Evolutionary conservation across 345 rosid species (phyloP).

Genomic region (Xanthoceras sorbifolium): DNA sequence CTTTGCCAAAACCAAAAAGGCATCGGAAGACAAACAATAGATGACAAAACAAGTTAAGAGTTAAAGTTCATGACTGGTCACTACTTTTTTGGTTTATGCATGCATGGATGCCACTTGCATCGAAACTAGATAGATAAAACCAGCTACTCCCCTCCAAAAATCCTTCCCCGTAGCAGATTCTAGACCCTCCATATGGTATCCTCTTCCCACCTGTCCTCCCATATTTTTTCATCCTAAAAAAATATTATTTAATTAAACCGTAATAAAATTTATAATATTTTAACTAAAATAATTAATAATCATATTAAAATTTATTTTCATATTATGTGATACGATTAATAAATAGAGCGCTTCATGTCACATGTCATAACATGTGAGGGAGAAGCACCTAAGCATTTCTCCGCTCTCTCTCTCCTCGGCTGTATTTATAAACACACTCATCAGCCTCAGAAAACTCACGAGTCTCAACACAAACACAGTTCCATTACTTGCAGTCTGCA

Average conservation of each 20-base stretch:
- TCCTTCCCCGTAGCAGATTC: neutral
- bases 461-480: neutral
- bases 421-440: constrained; percentile 26
- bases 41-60: neutral
- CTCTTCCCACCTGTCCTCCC: constrained; percentile 34
- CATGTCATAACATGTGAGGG: too few relatives aligned
- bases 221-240: neutral
- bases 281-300: too few relatives aligned
- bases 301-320: too few relatives aligned
- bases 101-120: constrained; percentile 2
- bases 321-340: too few relatives aligned
- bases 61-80: neutral
- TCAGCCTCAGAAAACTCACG: neutral
- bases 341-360: too few relatives aligned
- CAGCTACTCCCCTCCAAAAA: neutral
- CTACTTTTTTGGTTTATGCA: neutral
- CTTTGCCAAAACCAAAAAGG: neutral
- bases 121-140: neutral
- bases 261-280: too few relatives aligned
- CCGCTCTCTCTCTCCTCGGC: too few relatives aligned
- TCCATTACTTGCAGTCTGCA: neutral
- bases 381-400: too few relatives aligned
- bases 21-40: neutral
- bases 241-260: too few relatives aligned
- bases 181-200: constrained; percentile 50